Base-by-base conservation (phyloP, 306 rosid species). In the Lotus japonicus region DNA sequence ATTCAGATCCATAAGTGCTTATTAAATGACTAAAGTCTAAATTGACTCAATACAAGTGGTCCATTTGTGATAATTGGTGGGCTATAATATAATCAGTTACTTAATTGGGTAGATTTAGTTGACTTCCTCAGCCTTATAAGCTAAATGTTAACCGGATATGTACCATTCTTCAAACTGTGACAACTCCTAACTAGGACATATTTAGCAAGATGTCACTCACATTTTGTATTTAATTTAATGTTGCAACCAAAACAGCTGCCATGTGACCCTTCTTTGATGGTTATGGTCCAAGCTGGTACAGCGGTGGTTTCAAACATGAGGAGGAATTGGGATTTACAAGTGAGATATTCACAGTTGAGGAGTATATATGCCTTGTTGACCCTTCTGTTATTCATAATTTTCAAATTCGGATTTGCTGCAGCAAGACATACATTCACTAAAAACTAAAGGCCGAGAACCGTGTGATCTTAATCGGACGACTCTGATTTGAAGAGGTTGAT, bases 201-300 rank as follows among this genome's bases (percentile, higher is more conserved):
- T 12, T 18, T 11, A 60, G 66, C 44, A 69, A 76, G 36, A 52
- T 61, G 53, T 52, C 57, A 17, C 59, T 52, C 57, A 17, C 59
- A 62, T 33, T 53, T 61, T 35, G 45, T 10, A 59, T 17, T 69
- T 45, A 50, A 59, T 17, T 69, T 45, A 50, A 42, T 71, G 31
- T 9, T 51, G 50, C 57, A 58, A 7, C 9, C 17, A 5, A 36
- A 53, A 17, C 17, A 13, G 19, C 57, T 62, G 43, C 68, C 77
- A 82, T 68, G 89, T 84, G 92, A 80, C 77, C 87, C 89, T 54
- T 53, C 73, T 82, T 68, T 42, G 52, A 60, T 38, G 68, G 69
- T 17, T 61, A 55, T 70, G 74, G 68, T 74, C 71, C 62, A 68
- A 58, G 61, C 49, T 18, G 0, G 7, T 56, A 71, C 33, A 64